These are phyloP conservation scores for Pelargonium cotyledonis DNA, from an alignment of 441 rosid genomes.

Conservation along the genomic window DNA sequence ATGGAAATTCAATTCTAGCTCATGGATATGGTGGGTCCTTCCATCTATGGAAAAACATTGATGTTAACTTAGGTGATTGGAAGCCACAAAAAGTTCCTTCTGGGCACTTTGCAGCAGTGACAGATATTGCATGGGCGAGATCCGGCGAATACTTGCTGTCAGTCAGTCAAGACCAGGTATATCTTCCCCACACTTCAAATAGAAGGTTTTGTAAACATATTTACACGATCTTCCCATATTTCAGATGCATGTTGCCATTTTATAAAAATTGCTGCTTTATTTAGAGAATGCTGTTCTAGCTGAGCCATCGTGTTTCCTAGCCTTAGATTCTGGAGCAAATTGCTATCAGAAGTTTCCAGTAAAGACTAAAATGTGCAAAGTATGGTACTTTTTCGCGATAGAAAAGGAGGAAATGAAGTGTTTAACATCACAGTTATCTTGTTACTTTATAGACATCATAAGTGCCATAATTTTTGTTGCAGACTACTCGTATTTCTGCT, in stretches of 20 bases:
- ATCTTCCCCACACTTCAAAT: conserved; percentile 9
- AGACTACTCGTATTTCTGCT: conserved; percentile 89
- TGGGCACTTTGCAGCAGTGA: conserved; percentile 82
- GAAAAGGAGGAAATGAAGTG: too few species aligned
- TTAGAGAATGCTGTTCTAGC: too few species aligned
- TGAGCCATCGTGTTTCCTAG: too few species aligned
- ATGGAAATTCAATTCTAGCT: conserved; percentile 61
- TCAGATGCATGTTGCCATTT: too few species aligned
- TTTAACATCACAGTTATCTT: too few species aligned
- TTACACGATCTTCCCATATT: too few species aligned
- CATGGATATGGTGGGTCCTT: conserved; percentile 94
- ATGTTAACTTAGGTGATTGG: conserved; percentile 62
- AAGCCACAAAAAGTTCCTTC: conserved; percentile 84
- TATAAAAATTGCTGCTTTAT: too few species aligned
- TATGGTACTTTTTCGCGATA: too few species aligned
- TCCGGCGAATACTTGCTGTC: conserved; percentile 67
- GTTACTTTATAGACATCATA: not conserved
- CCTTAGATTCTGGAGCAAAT: too few species aligned
- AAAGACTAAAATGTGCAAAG: too few species aligned
- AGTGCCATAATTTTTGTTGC: conserved; percentile 21
- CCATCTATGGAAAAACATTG: conserved; percentile 78
- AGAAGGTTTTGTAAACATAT: too few species aligned
- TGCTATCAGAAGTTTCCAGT: too few species aligned
- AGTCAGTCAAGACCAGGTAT: conserved; percentile 93
- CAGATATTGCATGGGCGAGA: conserved; percentile 80